Evolutionary conservation across 2,329 filamentous ascomycete genomes (phyloP), one percentile per base, ranked within the genome.

Genomic region (Diaporthe ampelina): DNA sequence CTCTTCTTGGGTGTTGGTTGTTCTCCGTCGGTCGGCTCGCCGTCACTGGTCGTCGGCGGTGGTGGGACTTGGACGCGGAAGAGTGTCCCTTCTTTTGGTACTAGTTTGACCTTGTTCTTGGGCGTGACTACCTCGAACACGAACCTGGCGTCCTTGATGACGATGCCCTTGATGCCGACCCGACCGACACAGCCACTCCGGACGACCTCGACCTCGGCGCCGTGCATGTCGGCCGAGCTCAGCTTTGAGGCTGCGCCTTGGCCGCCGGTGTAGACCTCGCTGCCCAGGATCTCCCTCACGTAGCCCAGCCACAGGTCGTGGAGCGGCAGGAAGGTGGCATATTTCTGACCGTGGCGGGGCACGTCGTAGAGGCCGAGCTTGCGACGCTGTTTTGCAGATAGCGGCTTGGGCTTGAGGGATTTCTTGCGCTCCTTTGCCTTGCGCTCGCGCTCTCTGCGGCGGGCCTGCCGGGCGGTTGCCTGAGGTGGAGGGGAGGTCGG

Each of bases 61-160:
- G 88, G 81, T 1, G 92, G 91, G 13, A 98, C 87, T 76, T 91
- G 88, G 77, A 98, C 91, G 26, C 91, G 89, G 79, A 99, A 98
- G 24, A 96, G 88, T 0, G 95, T 96, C 52, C 95, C 93, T 81
- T 97, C 95, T 81, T 99, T 99, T 4, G 97, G 96, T 73, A 98
- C 88, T 54, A 91, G 87, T 85, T 97, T 97, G 57, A 97, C 79
- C 77, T 88, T 86, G 83, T 95, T 89, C 78, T 87, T 88, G 79
- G 83, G 86, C 3, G 94, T 98, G 52, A 98, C 89, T 76, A 99
- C 85, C 82, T 97, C 94, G 83, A 98, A 94, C 1, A 93, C 92
- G 80, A 94, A 96, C 81, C 93, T 95, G 69, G 94, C 93, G 85
- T 99, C 97, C 81, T 94, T 92, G 54, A 98, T 91, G 75, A 98